phyloP scores from a whole-genome alignment of 75 land plant genomes.

The Isoetes taiwanensis region DNA sequence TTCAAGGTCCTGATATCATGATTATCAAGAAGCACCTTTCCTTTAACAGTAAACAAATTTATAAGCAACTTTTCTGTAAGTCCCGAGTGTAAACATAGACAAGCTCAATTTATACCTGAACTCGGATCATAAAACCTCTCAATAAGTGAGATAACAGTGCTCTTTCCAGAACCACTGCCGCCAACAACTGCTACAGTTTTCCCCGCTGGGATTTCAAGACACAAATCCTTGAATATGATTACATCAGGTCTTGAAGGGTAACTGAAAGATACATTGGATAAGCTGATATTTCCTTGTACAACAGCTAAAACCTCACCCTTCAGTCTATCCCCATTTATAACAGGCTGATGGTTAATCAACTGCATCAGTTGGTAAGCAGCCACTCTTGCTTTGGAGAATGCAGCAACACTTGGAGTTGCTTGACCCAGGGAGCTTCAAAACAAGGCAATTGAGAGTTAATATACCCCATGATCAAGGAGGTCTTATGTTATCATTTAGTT shows the following conservation, averaged over 20 bases:
- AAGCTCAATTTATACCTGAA: neutral
- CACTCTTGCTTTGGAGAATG: neutral
- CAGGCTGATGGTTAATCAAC: too few species aligned
- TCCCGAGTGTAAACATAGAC: neutral
- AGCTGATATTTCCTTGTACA: neutral
- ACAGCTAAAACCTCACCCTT: too few species aligned
- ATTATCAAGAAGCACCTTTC: constrained; percentile 20
- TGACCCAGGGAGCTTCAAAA: neutral
- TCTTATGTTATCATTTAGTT: neutral
- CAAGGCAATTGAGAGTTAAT: neutral
- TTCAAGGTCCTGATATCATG: constrained; percentile 35
- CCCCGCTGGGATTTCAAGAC: neutral
- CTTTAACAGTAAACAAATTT: constrained; percentile 13
- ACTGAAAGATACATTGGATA: constrained; percentile 20
- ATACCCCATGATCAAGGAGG: neutral
- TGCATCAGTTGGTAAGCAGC: neutral
- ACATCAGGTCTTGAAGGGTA: constrained; percentile 71
- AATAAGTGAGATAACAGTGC: neutral
- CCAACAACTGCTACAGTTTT: constrained; percentile 3
- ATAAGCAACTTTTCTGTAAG: neutral
- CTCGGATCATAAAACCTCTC: constrained; percentile 1
- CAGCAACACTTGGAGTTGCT: neutral
- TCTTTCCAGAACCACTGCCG: constrained; percentile 2
- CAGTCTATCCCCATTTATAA: too few species aligned
- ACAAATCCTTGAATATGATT: constrained; percentile 42